Evolutionary conservation across 139 green algal species (phyloP), one percentile per base, ranked within the genome.

Genomic region (Auxenochlorella pyrenoidosa): DNA sequence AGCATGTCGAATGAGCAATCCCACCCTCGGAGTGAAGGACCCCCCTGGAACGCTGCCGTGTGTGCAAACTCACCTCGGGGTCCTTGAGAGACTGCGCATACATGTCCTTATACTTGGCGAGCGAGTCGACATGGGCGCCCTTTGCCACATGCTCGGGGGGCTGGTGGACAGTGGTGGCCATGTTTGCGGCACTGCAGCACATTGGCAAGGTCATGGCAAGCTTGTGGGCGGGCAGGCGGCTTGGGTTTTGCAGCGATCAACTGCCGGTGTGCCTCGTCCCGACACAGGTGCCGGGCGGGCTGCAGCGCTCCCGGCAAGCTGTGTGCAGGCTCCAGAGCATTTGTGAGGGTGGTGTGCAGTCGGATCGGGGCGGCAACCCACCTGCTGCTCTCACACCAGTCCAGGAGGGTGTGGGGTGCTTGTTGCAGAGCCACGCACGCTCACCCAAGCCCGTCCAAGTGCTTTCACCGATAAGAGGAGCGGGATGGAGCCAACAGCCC

Each of bases 11-110:
- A 63, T 63, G 54, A 63, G 54, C 54, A 63, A 63, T 63, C 54
- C 54, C 54, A 22, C 54, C 18, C 54, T 63, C 54, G 16, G 54
- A 63, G 54, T 24, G 54, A 8, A 22, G 13, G 47, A 6, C 6
- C n/a, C 47, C 47, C 12, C 19, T 24, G 6, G 6, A 38, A 26
- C 30, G 47, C 26, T 10, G 47, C 51, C 30, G 36, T 12, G 0
- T 30, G 51, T n/a, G 36, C 40, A 77, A 63, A 24, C 87, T 40
- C 51, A 83, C 87, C 66, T 95, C 95, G 16, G 97, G 97, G 80
- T 99, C 95, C 65, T 96, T 90, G 24, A 99, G 89, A 32, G 92
- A 97, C 26, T 88, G 89, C 65, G 93, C 88, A 91, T 99, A 98
- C 92, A 99, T 91, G 0, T 73, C 75, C 82, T 96, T 91, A 89